Percentiles rank a stretch among this genome's conserved stretches.
phyloP scores from a whole-genome alignment of 2,329 filamentous ascomycete genomes.

The Sporothrix luriei region DNA sequence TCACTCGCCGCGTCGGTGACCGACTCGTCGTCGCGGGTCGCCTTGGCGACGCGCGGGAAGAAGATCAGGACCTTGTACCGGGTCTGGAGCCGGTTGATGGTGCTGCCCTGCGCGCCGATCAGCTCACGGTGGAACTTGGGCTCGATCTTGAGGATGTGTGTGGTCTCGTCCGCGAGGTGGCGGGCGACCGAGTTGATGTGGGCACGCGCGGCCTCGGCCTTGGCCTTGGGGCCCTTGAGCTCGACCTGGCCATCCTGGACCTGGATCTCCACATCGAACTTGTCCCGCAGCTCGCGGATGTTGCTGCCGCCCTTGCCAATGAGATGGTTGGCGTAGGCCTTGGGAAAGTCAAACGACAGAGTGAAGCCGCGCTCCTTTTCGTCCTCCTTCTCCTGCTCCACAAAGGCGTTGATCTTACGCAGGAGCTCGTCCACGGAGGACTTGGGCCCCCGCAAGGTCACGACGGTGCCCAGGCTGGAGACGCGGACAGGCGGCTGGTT shows the following conservation, averaged over 20 bases:
- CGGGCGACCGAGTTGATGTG: constrained; percentile 79
- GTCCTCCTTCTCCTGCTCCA: constrained; percentile 86
- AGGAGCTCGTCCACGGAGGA: constrained; percentile 71
- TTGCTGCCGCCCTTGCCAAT: constrained; percentile 69
- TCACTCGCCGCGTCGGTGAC: constrained; percentile 71
- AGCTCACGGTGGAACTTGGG: constrained; percentile 92
- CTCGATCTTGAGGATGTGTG: constrained; percentile 83
- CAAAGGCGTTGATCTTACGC: constrained; percentile 73
- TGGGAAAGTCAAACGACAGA: constrained; percentile 85
- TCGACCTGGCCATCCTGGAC: constrained; percentile 93
- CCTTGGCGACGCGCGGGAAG: constrained; percentile 74
- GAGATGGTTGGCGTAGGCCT: constrained; percentile 88
- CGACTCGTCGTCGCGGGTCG: constrained; percentile 68
- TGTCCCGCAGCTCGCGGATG: constrained; percentile 66
- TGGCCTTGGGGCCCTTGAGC: constrained; percentile 92
- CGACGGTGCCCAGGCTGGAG: constrained; percentile 59
- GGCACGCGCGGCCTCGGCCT: constrained; percentile 82
- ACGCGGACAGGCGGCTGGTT: constrained; percentile 64
- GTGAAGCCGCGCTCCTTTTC: constrained; percentile 92
- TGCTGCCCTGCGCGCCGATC: constrained; percentile 82
- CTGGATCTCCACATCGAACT: constrained; percentile 75
- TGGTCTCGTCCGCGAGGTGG: constrained; percentile 88
- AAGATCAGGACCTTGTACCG: constrained; percentile 94
- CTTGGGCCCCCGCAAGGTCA: constrained; percentile 76
- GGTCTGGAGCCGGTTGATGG: constrained; percentile 89